Percentiles rank a stretch among this genome's conserved stretches.
Conservation (phyloP, 768 basidiomycete genomes). For the Pleurotus eryngii region DNA sequence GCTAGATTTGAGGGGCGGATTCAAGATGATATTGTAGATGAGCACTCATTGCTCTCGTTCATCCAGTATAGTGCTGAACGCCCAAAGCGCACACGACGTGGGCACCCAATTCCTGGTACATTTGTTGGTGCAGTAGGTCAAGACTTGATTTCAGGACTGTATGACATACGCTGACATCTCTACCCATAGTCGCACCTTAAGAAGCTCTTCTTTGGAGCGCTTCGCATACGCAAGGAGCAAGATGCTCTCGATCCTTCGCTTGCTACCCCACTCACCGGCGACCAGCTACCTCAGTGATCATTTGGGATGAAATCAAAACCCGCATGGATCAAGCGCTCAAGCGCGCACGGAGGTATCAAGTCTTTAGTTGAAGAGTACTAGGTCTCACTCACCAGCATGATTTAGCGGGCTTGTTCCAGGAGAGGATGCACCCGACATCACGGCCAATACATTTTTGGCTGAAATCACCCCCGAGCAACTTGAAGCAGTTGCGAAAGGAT, state of each 20-base stretch:
- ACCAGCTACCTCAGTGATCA: slow-evolving; percentile 17
- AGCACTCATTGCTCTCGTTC: too few relatives aligned
- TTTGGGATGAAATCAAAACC: slow-evolving; percentile 24
- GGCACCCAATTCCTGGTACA: too few relatives aligned
- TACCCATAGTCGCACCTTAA: slow-evolving; percentile 25
- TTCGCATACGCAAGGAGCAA: slow-evolving; percentile 26
- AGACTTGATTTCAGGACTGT: too few relatives aligned
- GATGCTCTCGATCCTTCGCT: slow-evolving; percentile 20
- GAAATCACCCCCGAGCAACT: slow-evolving; percentile 23
- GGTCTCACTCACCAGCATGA: too few relatives aligned
- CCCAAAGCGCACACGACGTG: too few relatives aligned
- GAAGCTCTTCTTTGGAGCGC: slow-evolving; percentile 25
- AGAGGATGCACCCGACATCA: slow-evolving; percentile 28
- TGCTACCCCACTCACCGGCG: slow-evolving; percentile 9
- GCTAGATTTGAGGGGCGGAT: too few relatives aligned
- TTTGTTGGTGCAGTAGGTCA: too few relatives aligned
- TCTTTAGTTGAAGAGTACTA: background rate
- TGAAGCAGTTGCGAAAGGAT: slow-evolving; percentile 17
- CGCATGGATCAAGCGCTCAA: slow-evolving; percentile 24
- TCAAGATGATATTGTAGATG: too few relatives aligned
- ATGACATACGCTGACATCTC: background rate
- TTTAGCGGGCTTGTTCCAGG: slow-evolving; percentile 6
- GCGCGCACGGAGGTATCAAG: slow-evolving; percentile 14
- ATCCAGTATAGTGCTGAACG: too few relatives aligned
- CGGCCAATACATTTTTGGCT: slow-evolving; percentile 28